Conservation (phyloP, 345 rosid genomes). For the Stellera chamaejasme region DNA sequence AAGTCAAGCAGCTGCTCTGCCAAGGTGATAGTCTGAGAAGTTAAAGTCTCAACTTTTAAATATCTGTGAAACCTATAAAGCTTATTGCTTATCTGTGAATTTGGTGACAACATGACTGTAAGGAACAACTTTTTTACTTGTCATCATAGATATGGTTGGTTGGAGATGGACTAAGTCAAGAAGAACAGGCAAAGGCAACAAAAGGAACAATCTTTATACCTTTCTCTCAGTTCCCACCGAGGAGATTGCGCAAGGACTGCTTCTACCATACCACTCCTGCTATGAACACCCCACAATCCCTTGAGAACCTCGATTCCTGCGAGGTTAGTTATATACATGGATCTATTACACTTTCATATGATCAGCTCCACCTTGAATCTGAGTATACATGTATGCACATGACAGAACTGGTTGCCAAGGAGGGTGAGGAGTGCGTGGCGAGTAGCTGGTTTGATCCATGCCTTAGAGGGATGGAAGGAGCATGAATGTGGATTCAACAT, state of each 20-base stretch:
- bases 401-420: conserved; percentile 57
- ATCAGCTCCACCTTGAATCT: neutral
- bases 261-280: conserved; percentile 38
- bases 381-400: too few relatives aligned
- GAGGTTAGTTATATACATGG: conserved; percentile 24
- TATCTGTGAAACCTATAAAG: too few relatives aligned
- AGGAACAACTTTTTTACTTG: too few relatives aligned
- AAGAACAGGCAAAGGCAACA: conserved; percentile 34
- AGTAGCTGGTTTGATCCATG: conserved; percentile 42
- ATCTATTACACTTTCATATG: neutral
- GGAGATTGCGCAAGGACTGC: conserved; percentile 31
- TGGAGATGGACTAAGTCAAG: conserved; percentile 28
- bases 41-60: neutral
- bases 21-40: conserved; percentile 18
- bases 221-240: conserved; percentile 37
- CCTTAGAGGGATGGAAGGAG: conserved; percentile 37
- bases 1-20: conserved; percentile 19
- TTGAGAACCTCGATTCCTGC: conserved; percentile 50
- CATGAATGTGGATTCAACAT: conserved; percentile 39
- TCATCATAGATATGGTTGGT: conserved; percentile 36
- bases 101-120: too few relatives aligned
- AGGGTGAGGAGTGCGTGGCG: conserved; percentile 57
- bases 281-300: conserved; percentile 24
- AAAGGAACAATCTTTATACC: conserved; percentile 46
- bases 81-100: too few relatives aligned